phyloP scores from a whole-genome alignment of 2,329 filamentous ascomycete genomes.

The Pestalotiopsis sp. region DNA sequence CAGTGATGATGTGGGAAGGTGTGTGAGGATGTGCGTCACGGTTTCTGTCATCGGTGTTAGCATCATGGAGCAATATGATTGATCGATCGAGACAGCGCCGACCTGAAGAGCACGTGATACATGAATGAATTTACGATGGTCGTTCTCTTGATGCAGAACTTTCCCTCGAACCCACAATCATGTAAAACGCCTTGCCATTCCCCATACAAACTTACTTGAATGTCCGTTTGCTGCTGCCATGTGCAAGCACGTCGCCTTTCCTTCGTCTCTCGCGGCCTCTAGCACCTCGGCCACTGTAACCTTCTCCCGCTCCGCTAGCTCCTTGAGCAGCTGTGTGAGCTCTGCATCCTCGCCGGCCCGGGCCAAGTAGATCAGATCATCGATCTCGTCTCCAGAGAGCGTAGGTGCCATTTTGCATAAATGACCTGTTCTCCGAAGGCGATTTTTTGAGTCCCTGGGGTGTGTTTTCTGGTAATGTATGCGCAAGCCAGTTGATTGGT shows the following conservation, averaged over 20 bases:
- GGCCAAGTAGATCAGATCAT: constrained; percentile 88
- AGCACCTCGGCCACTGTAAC: constrained; percentile 66
- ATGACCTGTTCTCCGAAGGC: not conserved
- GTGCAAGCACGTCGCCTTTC: constrained; percentile 82
- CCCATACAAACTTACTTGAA: constrained; percentile 51
- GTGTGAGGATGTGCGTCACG: constrained; percentile 47
- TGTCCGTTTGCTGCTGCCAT: constrained; percentile 94
- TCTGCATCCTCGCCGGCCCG: constrained; percentile 77
- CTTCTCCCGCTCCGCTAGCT: constrained; percentile 64
- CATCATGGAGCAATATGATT: not conserved
- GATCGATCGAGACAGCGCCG: no score
- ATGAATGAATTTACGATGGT: not conserved
- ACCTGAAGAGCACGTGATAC: not conserved
- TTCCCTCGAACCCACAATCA: not conserved
- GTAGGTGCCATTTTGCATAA: constrained; percentile 46
- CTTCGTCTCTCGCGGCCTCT: constrained; percentile 69
- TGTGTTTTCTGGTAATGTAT: constrained; percentile 3
- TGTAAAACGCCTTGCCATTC: not conserved
- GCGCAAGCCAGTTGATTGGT: not conserved
- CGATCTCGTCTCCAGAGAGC: constrained; percentile 78
- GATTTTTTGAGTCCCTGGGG: not conserved
- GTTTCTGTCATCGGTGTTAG: constrained; percentile 34
- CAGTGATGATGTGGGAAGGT: constrained; percentile 33
- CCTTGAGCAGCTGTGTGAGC: constrained; percentile 60
- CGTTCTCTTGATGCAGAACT: not conserved